Base-by-base conservation (phyloP, 139 green algal genomes). In the Pseudopediastrum boryanum region DNA sequence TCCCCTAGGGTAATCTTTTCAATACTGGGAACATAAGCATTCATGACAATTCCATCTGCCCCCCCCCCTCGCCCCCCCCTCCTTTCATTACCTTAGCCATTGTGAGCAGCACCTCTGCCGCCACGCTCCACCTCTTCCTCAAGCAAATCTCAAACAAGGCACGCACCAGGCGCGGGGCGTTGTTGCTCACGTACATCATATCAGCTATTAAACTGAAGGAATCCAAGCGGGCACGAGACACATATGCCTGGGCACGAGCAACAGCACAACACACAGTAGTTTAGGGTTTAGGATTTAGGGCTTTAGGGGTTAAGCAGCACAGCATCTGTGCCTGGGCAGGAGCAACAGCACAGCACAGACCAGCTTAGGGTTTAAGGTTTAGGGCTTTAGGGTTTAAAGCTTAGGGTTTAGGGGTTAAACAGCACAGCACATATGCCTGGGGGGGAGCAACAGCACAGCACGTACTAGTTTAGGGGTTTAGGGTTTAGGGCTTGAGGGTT, bases 121-220 rank as follows among this genome's bases (percentile, higher is more conserved):
- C 83, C 31, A 62, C 81, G 42, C 75, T 87, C 94, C 94, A 98
- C 31, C 89, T 87, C 10, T 88, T 78, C 35, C 88, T 75, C 31
- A 97, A 81, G 75, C 83, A 93, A 58, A 99, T 97, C 87, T 99
- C 96, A 83, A 98, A 98, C 27, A 99, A 65, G 2, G 96, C 96
- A 36, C 96, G 84, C 43, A 88, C 87, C 41, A 99, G 97, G 41
- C 96, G 90, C 4, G 92, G 90, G 4, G 92, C 89, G 80, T 98
- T 98, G 67, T 89, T 71, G 27, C 80, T 86, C 8, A 98, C 89
- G 83, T 98, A 99, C 82, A 94, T 97, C 68, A 95, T 90, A 86
- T 99, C 96, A 6, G 96, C 94, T 0, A 87, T 94, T 23, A 99
- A 83, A 23, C 85, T 94, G 90, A 99, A 98, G 74, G 77, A 88